Conservation (phyloP, 1,284 basidiomycete species). For the Rhodotorula sp. region DNA sequence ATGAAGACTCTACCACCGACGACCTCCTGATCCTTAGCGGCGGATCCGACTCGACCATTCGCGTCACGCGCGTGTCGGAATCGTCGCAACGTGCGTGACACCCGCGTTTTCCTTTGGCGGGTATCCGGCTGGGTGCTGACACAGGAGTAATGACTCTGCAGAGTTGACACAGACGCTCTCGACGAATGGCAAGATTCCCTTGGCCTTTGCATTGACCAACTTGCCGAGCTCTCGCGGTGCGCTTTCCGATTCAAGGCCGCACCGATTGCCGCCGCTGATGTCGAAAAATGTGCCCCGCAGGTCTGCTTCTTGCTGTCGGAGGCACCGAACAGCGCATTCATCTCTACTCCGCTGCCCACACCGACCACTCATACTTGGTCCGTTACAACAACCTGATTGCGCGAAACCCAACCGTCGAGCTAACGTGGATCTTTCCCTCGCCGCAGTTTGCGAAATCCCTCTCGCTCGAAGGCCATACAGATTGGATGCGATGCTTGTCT, state of each 20-base stretch:
- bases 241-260: slow-evolving; percentile 16
- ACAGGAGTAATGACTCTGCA: background rate
- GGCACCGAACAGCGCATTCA: slow-evolving; percentile 73
- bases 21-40: slow-evolving; percentile 63
- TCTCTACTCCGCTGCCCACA: slow-evolving; percentile 58
- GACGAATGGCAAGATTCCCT: slow-evolving; percentile 68
- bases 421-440: background rate
- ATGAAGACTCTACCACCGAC: slow-evolving; percentile 9
- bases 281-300: slow-evolving; percentile 51
- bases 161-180: slow-evolving; percentile 62
- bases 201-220: slow-evolving; percentile 63
- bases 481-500: slow-evolving; percentile 81
- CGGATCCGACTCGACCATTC: slow-evolving; percentile 72
- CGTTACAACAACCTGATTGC: background rate
- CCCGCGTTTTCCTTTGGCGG: background rate
- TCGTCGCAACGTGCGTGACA: slow-evolving; percentile 13
- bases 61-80: slow-evolving; percentile 62
- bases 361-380: slow-evolving; percentile 3
- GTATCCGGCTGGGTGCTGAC: background rate
- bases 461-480: slow-evolving; percentile 81
- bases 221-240: slow-evolving; percentile 69
- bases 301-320: slow-evolving; percentile 69
- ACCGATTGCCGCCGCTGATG: background rate
- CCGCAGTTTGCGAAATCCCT: slow-evolving; percentile 49
- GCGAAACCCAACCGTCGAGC: background rate